Base-by-base conservation (phyloP, 148 eudicot genomes). In the Cornus controversa region DNA sequence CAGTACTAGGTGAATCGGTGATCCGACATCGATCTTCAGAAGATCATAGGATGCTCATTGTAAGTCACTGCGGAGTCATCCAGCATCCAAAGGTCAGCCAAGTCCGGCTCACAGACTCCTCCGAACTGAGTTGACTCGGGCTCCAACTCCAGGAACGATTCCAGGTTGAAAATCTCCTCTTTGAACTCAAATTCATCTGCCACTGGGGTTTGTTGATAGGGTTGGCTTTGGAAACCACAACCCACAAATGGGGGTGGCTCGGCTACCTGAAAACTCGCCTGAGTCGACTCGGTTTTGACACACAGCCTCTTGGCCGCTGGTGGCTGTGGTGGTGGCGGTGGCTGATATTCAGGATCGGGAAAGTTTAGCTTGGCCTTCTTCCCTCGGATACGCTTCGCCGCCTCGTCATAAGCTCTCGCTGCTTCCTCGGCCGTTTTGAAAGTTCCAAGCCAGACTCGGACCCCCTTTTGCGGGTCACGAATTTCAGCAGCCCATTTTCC, bases 401-500 rank as follows among this genome's bases (percentile, higher is more conserved):
- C 70, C 8, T 28, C 70, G n/a, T 67, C 70, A 25, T 67, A 67
- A 25, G 70, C 70, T 29, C 40, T 28, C 13, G 77, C 77, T 0
- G 77, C 77, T 74, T 74, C 77, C 29, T 74, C 77, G 8, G 77
- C 67, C 20, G 67, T 60, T 22, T 62, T 74, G 68, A 29, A 74
- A 15, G 77, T 74, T 27, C 77, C 77, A 3, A 74, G 68, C 77
- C 77, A 74, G 28, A 74, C 68, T 62, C 77, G 77, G 68, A 62
- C 68, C 9, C 77, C 77, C 24, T 74, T 74, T 24, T 64, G 67
- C 2, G 77, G 77, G n/a, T 73, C 75, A 5, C 75, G 65, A 16
- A 73, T 50, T 40, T 73, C 75, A 5, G 75, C 65, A 1, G 77
- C 67, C 77, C 67, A 67, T 4, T 67, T 67, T 4, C 70, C 70